Evolutionary conservation across 306 rosid genomes (phyloP).

Genomic region (Morella rubra): DNA sequence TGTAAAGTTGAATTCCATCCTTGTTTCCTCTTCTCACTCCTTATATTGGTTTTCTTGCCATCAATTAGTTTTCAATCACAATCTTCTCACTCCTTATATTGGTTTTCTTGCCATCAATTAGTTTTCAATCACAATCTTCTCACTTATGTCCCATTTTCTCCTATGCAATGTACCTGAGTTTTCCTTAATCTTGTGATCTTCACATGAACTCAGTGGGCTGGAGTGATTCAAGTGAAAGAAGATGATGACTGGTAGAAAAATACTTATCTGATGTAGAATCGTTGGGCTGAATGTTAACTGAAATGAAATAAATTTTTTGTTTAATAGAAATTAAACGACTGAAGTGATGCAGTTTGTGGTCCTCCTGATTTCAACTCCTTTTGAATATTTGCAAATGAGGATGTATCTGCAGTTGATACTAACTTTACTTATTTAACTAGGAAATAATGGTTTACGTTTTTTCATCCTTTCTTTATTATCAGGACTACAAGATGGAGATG

Average conservation of each 20-base stretch:
- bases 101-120: not conserved
- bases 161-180: not conserved
- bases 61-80: not conserved
- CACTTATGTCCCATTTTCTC: not conserved
- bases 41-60: not conserved
- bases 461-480: not conserved
- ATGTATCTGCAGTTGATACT: not conserved
- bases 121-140: not conserved
- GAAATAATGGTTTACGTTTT: too few species aligned
- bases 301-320: not conserved
- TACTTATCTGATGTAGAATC: not conserved
- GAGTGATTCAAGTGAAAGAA: not conserved
- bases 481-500: constrained; percentile 61
- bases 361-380: not conserved
- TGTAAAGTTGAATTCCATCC: not conserved
- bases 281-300: not conserved
- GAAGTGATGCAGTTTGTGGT: not conserved
- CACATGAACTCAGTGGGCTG: not conserved
- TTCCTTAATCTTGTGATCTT: not conserved
- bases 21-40: not conserved
- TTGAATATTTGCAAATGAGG: not conserved
- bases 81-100: not conserved
- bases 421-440: not conserved
- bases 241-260: not conserved
- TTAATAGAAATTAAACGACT: not conserved